Evolutionary conservation across 139 green algal species (phyloP).

Genomic region (Chlorokybus atmophyticus): DNA sequence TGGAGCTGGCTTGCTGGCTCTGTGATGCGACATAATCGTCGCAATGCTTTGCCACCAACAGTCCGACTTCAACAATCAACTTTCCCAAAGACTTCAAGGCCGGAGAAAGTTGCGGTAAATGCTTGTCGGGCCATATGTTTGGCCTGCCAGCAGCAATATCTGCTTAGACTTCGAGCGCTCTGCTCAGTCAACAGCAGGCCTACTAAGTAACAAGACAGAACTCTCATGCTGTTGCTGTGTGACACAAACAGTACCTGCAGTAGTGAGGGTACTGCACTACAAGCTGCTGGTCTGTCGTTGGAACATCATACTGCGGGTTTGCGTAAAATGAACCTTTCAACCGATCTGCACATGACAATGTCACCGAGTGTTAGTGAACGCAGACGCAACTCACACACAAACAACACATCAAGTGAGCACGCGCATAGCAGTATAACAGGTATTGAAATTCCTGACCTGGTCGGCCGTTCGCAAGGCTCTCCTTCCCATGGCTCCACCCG

Average conservation of each 20-base stretch:
- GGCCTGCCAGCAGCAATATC: constrained; percentile 17
- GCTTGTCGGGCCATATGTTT: constrained; percentile 25
- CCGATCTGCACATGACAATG: constrained; percentile 12
- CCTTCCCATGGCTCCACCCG: constrained; percentile 13
- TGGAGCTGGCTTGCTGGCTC: constrained; percentile 1
- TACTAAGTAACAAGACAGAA: background rate
- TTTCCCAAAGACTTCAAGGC: constrained; percentile 15
- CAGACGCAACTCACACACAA: too few relatives aligned
- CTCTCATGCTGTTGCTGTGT: background rate
- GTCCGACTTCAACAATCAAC: constrained; percentile 19
- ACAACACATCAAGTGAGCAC: too few relatives aligned
- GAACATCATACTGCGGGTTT: constrained; percentile 20
- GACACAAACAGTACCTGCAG: background rate
- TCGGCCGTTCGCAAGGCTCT: background rate
- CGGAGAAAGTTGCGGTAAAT: constrained; percentile 21
- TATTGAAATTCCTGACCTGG: too few relatives aligned
- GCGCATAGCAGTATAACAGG: too few relatives aligned
- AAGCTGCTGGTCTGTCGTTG: constrained; percentile 15
- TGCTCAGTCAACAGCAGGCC: background rate
- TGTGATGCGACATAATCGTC: constrained; percentile 9
- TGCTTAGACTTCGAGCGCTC: background rate
- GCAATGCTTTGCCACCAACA: constrained; percentile 14
- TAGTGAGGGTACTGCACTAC: background rate
- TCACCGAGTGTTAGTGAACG: too few relatives aligned
- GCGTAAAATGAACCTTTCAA: constrained; percentile 32